Evolutionary conservation across 2,329 filamentous ascomycete genomes (phyloP).

Genomic region (Fusarium sambucinum): DNA sequence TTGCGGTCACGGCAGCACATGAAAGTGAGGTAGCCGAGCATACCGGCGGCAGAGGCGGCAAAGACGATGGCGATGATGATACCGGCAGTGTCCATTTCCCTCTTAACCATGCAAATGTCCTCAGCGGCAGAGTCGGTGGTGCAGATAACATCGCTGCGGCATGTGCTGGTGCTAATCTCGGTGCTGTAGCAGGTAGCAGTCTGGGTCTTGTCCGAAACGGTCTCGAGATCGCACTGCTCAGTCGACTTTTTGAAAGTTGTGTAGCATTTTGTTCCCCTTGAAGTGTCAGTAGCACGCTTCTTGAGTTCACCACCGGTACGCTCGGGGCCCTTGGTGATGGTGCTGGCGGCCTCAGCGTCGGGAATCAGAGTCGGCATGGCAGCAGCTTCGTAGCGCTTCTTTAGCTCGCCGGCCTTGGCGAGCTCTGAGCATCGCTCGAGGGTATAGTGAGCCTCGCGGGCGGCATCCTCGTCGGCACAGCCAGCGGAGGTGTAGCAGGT

Average conservation of each 20-base stretch:
- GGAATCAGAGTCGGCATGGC: constrained; percentile 37
- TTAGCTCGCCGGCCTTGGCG: constrained; percentile 46
- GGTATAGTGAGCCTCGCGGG: constrained; percentile 47
- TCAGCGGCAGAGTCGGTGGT: constrained; percentile 52
- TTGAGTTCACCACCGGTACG: constrained; percentile 25
- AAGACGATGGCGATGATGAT: constrained; percentile 64
- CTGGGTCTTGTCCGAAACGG: constrained; percentile 52
- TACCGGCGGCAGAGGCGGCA: constrained; percentile 54
- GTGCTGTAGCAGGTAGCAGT: constrained; percentile 57
- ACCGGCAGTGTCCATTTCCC: constrained; percentile 59
- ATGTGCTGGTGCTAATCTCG: constrained; percentile 53
- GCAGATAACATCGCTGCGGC: constrained; percentile 61
- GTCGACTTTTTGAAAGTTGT: constrained; percentile 53
- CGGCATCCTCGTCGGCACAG: constrained; percentile 52
- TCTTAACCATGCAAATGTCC: constrained; percentile 57
- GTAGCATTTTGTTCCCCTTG: constrained; percentile 52
- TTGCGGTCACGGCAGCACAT: constrained; percentile 65
- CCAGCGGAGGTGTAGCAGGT: constrained; percentile 53
- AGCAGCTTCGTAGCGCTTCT: constrained; percentile 46
- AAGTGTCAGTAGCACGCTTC: constrained; percentile 37
- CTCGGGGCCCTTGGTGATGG: constrained; percentile 32
- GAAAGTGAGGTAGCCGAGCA: constrained; percentile 59
- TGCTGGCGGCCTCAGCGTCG: constrained; percentile 33
- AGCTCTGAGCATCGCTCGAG: constrained; percentile 52
- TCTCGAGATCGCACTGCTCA: constrained; percentile 55